Base-by-base conservation (phyloP, 306 rosid genomes). In the Biancaea sappan region DNA sequence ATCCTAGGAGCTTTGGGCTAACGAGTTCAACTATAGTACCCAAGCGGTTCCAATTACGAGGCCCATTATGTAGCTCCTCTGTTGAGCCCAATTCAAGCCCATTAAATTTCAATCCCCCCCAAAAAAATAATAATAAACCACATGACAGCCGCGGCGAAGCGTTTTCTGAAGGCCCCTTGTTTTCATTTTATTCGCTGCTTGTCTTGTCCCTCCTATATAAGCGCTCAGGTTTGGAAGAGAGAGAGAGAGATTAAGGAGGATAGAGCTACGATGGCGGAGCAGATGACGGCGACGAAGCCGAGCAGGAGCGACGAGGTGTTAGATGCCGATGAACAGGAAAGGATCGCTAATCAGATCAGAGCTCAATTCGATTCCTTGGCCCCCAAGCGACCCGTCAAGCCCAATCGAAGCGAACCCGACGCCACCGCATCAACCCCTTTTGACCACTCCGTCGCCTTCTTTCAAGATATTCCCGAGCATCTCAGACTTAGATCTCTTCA, bases 351-450 rank as follows among this genome's bases (percentile, higher is more conserved):
- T 65, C 70, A 65, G 35, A 65, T 65, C 53, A 65, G 35, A 65
- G 31, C 28, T 3, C 53, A 25, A n/a, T 65, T 65, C 34, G 70
- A 65, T 65, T 41, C 70, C 53, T 41, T 40, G 51, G 53, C 35
- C 37, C 70, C 52, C 52, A 65, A 65, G 52, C 53, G 70, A 40
- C 52, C 52, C 37, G 2, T 21, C 75, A 89, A 92, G 43, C 97
- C 97, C 57, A 88, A 66, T 69, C 60, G 97, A 69, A 92, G 97
- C 73, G 96, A 89, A 31, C 82, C 96, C 25, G 89, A 84, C 37
- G 8, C 81, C 8, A 28, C 50, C 3, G 3, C 59, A 0, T 13
- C 48, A 1, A 8, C 46, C 22, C 16, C 0, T 0, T 16, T 29
- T 3, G 21, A 53, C 58, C 76, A 43, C 32, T 24, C 71, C 78